Evolutionary conservation across 2,329 filamentous ascomycete genomes (phyloP).

Genomic region (Trichophyton equinum): DNA sequence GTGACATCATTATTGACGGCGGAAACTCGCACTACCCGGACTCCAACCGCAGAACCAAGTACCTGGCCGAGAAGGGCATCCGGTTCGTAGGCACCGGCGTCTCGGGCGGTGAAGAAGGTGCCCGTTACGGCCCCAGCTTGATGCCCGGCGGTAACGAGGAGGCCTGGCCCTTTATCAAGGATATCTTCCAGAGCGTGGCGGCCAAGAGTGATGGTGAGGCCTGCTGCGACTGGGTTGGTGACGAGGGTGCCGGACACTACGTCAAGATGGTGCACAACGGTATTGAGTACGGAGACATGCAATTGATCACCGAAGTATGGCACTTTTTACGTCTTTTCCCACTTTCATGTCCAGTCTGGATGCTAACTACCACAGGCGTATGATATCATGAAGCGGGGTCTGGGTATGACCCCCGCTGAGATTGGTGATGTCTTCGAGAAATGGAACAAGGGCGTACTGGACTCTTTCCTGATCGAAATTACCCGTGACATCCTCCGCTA

Average conservation of each 20-base stretch:
- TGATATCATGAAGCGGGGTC: conserved; percentile 98
- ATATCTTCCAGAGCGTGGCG: conserved; percentile 94
- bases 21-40: conserved; percentile 99
- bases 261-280: conserved; percentile 99
- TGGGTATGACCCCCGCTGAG: conserved; percentile 80
- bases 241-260: conserved; percentile 98
- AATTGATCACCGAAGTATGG: conserved; percentile 92
- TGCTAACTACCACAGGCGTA: conserved; percentile 56
- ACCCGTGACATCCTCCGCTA: conserved; percentile 97
- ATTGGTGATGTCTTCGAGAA: conserved; percentile 87
- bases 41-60: conserved; percentile 91
- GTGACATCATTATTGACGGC: conserved; percentile 98
- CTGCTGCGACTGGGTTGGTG: conserved; percentile 99
- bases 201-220: conserved; percentile 95
- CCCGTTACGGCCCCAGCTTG: conserved; percentile 88
- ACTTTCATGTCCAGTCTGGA: too few species aligned
- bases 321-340: not conserved
- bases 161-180: conserved; percentile 97
- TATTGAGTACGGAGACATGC: conserved; percentile 99
- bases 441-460: conserved; percentile 98
- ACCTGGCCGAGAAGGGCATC: conserved; percentile 76
- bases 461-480: conserved; percentile 99
- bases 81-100: conserved; percentile 95
- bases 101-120: conserved; percentile 98
- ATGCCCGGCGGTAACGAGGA: conserved; percentile 99